Evolutionary conservation across 2,329 filamentous ascomycete species (phyloP), one percentile per base, ranked within the genome.

Genomic region (Onygenales sp.): DNA sequence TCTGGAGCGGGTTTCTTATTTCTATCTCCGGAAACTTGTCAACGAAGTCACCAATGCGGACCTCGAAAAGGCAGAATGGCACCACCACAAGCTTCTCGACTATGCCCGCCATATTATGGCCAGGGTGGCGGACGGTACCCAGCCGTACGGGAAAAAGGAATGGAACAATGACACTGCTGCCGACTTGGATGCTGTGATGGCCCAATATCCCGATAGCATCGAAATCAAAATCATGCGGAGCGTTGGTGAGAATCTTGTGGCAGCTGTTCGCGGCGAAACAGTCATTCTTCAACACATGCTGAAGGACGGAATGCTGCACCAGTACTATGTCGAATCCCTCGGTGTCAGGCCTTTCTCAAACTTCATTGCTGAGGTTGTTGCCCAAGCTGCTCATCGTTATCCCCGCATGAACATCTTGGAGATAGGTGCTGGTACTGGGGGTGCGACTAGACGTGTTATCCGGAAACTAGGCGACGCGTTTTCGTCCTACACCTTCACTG

Each of bases 351-450:
- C 40, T 53, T n/a, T 34, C n/a, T 32, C 27, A 40, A 14, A 47
- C 3, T 53, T 56, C 11, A 40, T 53, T 4, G 34, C 45, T 3
- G 11, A 43, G 4, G 6, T 57, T 6, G 11, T 49, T 7, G 34
- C 40, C 32, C 48, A 56, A 13, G 39, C 17, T 14, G 33, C 45
- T 4, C 55, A 61, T 47, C 58, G 60, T 14, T 59, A 60, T 32
- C 62, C 60, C 8, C 48, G 53, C 3, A 51, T 58, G 2, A 51
- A 51, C 1, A 63, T 71, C 32, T 60, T 71, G 0, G 67, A 72
- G 49, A 55, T 71, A 6, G 69, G 68, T 0, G 67, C 60, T 1
- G 67, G 64, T 1, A 66, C 64, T 9, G 67, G 65, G 1, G 65
- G 57, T 0, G 62, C 62, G 2, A 68, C 67, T 2, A 40, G 46